A percentile compares a stretch with the other conserved stretches of the same genome.
Conservation (phyloP, 2,329 filamentous ascomycete species). For the Exophiala sideris region DNA sequence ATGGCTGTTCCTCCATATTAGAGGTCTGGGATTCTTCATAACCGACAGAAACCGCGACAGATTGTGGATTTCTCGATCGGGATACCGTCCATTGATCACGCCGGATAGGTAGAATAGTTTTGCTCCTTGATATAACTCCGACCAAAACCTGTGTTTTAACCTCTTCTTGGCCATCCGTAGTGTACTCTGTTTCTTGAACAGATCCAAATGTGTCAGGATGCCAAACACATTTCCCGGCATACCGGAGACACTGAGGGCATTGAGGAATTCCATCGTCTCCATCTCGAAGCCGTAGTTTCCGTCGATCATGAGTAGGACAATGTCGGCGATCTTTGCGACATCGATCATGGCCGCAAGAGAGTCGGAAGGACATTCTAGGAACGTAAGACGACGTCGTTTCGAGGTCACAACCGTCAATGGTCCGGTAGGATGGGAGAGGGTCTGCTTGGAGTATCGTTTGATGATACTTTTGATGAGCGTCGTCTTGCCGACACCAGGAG, state of each 20-base stretch:
- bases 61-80: constrained; percentile 94
- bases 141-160: constrained; percentile 94
- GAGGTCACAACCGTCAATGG: constrained; percentile 95
- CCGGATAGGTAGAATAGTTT: constrained; percentile 96
- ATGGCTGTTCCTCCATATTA: constrained; percentile 95
- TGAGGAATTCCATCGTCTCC: constrained; percentile 99
- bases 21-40: constrained; percentile 97
- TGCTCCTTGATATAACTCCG: constrained; percentile 91
- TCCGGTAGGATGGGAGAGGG: constrained; percentile 80
- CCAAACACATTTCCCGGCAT: constrained; percentile 99
- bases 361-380: constrained; percentile 91
- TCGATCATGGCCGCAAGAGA: constrained; percentile 96
- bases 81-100: constrained; percentile 94
- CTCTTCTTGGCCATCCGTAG: constrained; percentile 94
- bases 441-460: constrained; percentile 92
- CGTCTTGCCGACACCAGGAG: constrained; percentile 92
- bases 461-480: constrained; percentile 93
- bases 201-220: constrained; percentile 89
- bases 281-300: constrained; percentile 99
- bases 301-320: constrained; percentile 96
- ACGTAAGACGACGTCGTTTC: constrained; percentile 90
- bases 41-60: constrained; percentile 91
- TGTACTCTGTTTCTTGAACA: constrained; percentile 90
- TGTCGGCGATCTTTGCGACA: constrained; percentile 93
- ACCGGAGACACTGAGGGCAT: constrained; percentile 85